These are phyloP conservation scores for Colletotrichum destructivum DNA, from an alignment of 2,329 filamentous ascomycete genomes.

Conservation along the genomic window DNA sequence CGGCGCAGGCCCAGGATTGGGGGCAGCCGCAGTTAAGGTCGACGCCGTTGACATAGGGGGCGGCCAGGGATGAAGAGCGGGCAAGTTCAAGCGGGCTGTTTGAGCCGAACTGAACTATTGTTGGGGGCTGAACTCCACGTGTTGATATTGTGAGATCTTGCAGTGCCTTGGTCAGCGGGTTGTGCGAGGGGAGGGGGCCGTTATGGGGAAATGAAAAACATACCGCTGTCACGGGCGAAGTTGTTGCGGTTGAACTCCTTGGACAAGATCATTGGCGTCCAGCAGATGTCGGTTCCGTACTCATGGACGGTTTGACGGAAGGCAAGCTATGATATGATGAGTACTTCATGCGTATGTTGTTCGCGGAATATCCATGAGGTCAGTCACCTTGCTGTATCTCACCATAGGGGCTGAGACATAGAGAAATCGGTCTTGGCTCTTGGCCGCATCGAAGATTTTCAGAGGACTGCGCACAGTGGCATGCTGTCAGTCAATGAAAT, in stretches of 20 bases:
- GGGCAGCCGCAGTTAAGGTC: conserved; percentile 83
- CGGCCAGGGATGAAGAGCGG: conserved; percentile 73
- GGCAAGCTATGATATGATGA: conserved; percentile 65
- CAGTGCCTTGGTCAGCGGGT: not conserved
- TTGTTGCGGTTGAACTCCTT: conserved; percentile 77
- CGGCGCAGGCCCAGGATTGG: conserved; percentile 80
- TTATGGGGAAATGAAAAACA: conserved; percentile 20
- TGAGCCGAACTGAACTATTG: conserved; percentile 78
- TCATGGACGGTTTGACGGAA: conserved; percentile 77
- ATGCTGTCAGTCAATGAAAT: conserved; percentile 9
- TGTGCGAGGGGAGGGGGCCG: conserved; percentile 46
- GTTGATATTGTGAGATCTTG: conserved; percentile 75
- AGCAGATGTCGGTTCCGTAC: conserved; percentile 77
- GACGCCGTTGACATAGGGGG: conserved; percentile 74
- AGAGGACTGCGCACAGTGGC: conserved; percentile 63
- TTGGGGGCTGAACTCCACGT: conserved; percentile 65
- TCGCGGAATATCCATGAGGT: not conserved
- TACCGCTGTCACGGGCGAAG: conserved; percentile 73
- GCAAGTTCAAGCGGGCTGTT: conserved; percentile 74
- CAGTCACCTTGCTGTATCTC: conserved; percentile 71
- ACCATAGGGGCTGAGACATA: conserved; percentile 79
- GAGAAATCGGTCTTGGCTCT: conserved; percentile 66
- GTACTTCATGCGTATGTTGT: not conserved
- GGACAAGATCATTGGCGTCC: conserved; percentile 81
- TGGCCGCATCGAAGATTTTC: conserved; percentile 71